phyloP scores from a whole-genome alignment of 345 rosid species.

The Brassica incana region DNA sequence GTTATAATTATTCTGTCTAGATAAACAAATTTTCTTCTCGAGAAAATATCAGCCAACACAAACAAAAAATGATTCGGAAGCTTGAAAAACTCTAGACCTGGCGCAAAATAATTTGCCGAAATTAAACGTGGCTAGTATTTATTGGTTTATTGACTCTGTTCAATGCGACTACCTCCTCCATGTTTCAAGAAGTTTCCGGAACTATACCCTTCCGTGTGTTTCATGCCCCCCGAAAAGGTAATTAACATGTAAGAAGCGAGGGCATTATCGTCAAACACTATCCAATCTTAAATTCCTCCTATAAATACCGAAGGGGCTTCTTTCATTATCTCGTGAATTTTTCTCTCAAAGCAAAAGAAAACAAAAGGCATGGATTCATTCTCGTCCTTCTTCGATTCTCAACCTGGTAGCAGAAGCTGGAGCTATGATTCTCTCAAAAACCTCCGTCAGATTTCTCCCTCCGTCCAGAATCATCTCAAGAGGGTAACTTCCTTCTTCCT shows the following conservation, averaged over 20 bases:
- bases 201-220: not conserved
- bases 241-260: not conserved
- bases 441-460: constrained; percentile 40
- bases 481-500: constrained; percentile 47
- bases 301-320: not conserved
- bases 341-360: not conserved
- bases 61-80: not conserved
- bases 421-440: not conserved
- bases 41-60: not conserved
- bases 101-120: not conserved
- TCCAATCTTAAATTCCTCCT: not conserved
- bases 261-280: not conserved
- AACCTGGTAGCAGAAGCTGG: constrained; percentile 41
- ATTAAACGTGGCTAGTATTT: no score
- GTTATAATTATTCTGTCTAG: no score
- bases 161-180: not conserved
- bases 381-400: constrained; percentile 74
- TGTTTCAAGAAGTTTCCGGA: not conserved
- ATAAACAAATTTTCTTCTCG: not conserved
- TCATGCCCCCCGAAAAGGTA: not conserved
- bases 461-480: constrained; percentile 84
- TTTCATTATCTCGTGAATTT: not conserved
- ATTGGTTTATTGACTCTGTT: not conserved
- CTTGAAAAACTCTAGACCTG: not conserved
- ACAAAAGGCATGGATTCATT: constrained; percentile 59